These are phyloP conservation scores for Psilocybe subaeruginosa DNA, from an alignment of 768 basidiomycete species.

Conservation along the genomic window DNA sequence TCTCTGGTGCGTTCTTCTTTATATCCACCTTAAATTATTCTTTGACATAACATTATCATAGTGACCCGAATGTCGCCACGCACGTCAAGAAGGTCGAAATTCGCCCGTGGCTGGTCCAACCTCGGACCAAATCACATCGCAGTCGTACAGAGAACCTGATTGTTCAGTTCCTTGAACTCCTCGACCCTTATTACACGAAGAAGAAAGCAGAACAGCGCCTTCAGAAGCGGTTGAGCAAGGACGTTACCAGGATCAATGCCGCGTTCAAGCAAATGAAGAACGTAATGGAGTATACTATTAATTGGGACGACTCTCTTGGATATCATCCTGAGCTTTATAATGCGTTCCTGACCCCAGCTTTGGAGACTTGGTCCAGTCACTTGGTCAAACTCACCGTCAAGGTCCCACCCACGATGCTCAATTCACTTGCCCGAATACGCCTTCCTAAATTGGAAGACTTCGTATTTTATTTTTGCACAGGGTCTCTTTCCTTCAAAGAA, in stretches of 20 bases:
- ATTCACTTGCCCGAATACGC: conserved; percentile 31
- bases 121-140: conserved; percentile 31
- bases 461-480: conserved; percentile 38
- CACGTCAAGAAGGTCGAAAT: conserved; percentile 38
- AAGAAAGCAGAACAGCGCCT: conserved; percentile 35
- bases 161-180: conserved; percentile 27
- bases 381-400: conserved; percentile 39
- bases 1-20: conserved; percentile 26
- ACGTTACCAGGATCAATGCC: conserved; percentile 33
- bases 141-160: conserved; percentile 31
- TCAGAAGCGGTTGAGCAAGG: conserved; percentile 38
- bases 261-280: conserved; percentile 34
- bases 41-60: conserved; percentile 10
- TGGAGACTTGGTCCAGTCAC: conserved; percentile 32
- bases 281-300: conserved; percentile 39
- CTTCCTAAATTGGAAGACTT: conserved; percentile 40
- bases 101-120: conserved; percentile 44
- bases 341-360: conserved; percentile 39
- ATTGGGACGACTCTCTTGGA: conserved; percentile 37
- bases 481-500: conserved; percentile 25
- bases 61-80: conserved; percentile 29
- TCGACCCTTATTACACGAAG: conserved; percentile 32
- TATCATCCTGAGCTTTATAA: conserved; percentile 40
- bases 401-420: conserved; percentile 39
- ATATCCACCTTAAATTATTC: neutral